A percentile compares a stretch with the other conserved stretches of the same genome.
Conservation (phyloP, 768 basidiomycete species). For the Russula emetica region DNA sequence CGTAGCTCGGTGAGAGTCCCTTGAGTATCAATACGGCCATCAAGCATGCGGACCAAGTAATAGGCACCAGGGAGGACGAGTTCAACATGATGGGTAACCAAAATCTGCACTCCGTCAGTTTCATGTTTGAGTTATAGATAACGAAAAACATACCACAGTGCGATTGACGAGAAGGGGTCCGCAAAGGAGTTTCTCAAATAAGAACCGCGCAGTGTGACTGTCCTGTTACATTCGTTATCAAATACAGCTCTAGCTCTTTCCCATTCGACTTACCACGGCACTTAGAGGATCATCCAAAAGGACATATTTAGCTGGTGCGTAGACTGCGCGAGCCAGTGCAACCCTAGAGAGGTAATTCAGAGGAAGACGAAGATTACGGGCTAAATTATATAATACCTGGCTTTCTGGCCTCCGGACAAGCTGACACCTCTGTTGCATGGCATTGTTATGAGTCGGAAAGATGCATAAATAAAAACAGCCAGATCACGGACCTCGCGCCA, state of each 20-base stretch:
- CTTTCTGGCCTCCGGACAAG: constrained; percentile 80
- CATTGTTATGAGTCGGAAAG: constrained; percentile 7
- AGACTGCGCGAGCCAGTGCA: constrained; percentile 78
- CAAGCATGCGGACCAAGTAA: constrained; percentile 74
- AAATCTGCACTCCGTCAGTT: constrained; percentile 38
- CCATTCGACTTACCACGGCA: constrained; percentile 57
- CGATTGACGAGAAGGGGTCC: constrained; percentile 63
- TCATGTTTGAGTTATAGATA: not conserved
- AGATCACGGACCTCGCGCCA: constrained; percentile 51
- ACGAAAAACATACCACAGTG: constrained; percentile 50
- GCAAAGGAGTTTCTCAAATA: constrained; percentile 59
- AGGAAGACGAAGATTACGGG: not conserved
- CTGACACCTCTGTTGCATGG: constrained; percentile 53
- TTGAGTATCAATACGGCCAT: constrained; percentile 74
- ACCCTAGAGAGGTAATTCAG: constrained; percentile 46
- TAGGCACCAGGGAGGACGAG: constrained; percentile 69
- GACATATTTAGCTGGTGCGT: constrained; percentile 50
- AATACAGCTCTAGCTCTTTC: constrained; percentile 5
- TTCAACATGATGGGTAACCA: constrained; percentile 83
- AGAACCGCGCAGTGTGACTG: constrained; percentile 59
- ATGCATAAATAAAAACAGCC: too few species aligned
- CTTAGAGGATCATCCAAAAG: constrained; percentile 81
- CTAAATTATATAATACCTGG: constrained; percentile 42
- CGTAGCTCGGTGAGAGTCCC: constrained; percentile 65
- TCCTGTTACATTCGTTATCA: constrained; percentile 41